These are phyloP conservation scores for Cryptococcus jaspeensis DNA, from an alignment of 1,284 basidiomycete genomes.

Conservation along the genomic window DNA sequence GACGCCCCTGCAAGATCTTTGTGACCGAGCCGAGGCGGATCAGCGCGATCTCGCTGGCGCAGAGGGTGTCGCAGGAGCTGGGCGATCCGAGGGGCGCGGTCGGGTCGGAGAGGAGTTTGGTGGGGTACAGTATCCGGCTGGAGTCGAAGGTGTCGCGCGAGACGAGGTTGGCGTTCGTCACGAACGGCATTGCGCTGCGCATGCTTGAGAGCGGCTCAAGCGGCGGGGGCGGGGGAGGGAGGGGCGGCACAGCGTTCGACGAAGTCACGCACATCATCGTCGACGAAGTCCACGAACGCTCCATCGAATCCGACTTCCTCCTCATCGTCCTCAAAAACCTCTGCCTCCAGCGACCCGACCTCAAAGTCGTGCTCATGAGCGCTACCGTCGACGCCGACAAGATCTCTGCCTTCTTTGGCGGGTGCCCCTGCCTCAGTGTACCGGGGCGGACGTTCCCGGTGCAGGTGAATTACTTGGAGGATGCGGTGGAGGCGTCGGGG, in stretches of 20 bases:
- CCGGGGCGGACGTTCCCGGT: constrained; percentile 98
- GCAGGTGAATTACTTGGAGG: constrained; percentile 82
- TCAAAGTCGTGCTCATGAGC: constrained; percentile 96
- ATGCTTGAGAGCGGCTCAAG: constrained; percentile 77
- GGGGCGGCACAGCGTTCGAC: constrained; percentile 75
- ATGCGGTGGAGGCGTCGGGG: constrained; percentile 81
- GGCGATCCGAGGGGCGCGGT: constrained; percentile 82
- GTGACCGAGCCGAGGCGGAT: constrained; percentile 97
- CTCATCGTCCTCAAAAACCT: constrained; percentile 93
- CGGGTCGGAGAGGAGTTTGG: constrained; percentile 74
- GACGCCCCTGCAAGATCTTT: constrained; percentile 84
- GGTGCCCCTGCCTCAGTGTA: constrained; percentile 82
- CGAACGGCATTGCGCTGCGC: constrained; percentile 92
- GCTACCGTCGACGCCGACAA: constrained; percentile 95
- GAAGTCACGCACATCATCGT: constrained; percentile 68
- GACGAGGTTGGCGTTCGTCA: constrained; percentile 80
- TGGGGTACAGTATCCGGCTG: constrained; percentile 93
- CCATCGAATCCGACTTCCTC: constrained; percentile 96
- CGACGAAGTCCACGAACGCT: constrained; percentile 75
- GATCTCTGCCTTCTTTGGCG: constrained; percentile 88
- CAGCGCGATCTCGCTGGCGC: constrained; percentile 93
- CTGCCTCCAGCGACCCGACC: constrained; percentile 70
- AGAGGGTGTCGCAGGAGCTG: constrained; percentile 90
- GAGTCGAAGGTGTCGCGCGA: constrained; percentile 82
- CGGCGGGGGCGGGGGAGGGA: constrained; percentile 62